Conservation (phyloP, 345 rosid species). For the Lagerstroemia speciosa region DNA sequence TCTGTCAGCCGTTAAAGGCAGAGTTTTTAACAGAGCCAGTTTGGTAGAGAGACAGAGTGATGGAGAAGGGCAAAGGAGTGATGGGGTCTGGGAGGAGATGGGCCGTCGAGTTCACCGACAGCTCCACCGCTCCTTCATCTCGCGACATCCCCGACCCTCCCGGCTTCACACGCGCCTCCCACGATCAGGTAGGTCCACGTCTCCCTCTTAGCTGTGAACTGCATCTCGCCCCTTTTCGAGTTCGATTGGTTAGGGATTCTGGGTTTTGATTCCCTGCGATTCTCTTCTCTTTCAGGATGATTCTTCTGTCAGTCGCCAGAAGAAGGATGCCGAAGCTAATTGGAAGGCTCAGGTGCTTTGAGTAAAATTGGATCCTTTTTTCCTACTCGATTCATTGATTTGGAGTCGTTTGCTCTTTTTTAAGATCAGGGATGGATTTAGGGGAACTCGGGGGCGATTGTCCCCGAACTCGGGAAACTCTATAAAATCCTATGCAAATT, state of each 20-base stretch:
- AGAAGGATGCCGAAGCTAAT: slow-evolving; percentile 96
- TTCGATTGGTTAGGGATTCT: not conserved
- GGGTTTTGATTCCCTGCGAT: not conserved
- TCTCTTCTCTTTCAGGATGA: slow-evolving; percentile 47
- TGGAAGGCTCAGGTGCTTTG: slow-evolving; percentile 85
- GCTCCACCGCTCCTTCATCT: slow-evolving; percentile 63
- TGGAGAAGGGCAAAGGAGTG: slow-evolving; percentile 98
- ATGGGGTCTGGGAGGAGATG: slow-evolving; percentile 94
- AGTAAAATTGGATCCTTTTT: not conserved
- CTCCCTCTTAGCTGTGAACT: too few relatives aligned
- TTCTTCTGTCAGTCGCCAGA: slow-evolving; percentile 65
- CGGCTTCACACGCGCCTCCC: slow-evolving; percentile 82
- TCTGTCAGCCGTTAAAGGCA: not conserved
- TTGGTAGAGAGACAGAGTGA: slow-evolving; percentile 7
- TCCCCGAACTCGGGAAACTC: too few relatives aligned
- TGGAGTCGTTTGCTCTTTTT: not conserved
- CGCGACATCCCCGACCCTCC: slow-evolving; percentile 94
- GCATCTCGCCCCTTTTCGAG: not conserved
- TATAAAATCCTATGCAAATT: too few relatives aligned
- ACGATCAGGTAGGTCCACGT: slow-evolving; percentile 56
- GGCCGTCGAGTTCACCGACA: slow-evolving; percentile 94
- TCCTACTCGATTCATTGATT: not conserved
- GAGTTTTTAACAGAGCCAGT: not conserved
- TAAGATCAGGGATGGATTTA: too few relatives aligned
- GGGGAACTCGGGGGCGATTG: too few relatives aligned